Base-by-base conservation (phyloP, 805 yeast species). In the Novakomyces olei region DNA sequence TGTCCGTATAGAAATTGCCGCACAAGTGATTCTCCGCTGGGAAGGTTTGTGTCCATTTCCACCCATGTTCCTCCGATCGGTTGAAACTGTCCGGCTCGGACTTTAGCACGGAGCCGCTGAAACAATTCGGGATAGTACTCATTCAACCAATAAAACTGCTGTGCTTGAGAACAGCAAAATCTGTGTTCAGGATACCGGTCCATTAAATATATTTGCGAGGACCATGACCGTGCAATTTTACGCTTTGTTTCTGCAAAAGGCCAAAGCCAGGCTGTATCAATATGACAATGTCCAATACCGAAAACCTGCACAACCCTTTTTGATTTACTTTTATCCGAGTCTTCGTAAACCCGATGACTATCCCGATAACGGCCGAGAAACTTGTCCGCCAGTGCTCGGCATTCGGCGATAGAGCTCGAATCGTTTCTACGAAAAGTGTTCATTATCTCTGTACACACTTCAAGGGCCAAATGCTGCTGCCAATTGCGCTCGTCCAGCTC, bases 221-320 rank as follows among this genome's bases (percentile, higher is more conserved):
- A 72, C 96, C 96, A 85, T 4, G 93, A 79, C 41, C 98, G 65
- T 2, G 83, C 93, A 35, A 85, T 69, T 19, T 85, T 85, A 33
- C 96, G 67, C 44, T 77, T 73, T 1, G 96, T 80, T 50, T 88
- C 95, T 2, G 92, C 95, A 59, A 75, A 85, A n/a, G 95, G 96
- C 98, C 98, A 85, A 37, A 81, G 61, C 98, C 98, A 85, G 10
- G 96, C 96, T 12, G 96, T 85, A 47, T 85, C 98, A 43, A 83
- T 83, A 51, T 83, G 96, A 33, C 41, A 88, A 50, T 88, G 78
- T 27, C 98, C 98, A 41, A 88, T 64, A 5, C 78, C 92, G 51
- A 59, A 74, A 7, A 83, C 93, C 36, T 73, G 71, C n/a, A n/a
- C n/a, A n/a, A n/a, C n/a, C n/a, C n/a, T n/a, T n/a, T n/a, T n/a